phyloP scores from a whole-genome alignment of 2,329 filamentous ascomycete genomes.

The Diaporthe ilicicola region DNA sequence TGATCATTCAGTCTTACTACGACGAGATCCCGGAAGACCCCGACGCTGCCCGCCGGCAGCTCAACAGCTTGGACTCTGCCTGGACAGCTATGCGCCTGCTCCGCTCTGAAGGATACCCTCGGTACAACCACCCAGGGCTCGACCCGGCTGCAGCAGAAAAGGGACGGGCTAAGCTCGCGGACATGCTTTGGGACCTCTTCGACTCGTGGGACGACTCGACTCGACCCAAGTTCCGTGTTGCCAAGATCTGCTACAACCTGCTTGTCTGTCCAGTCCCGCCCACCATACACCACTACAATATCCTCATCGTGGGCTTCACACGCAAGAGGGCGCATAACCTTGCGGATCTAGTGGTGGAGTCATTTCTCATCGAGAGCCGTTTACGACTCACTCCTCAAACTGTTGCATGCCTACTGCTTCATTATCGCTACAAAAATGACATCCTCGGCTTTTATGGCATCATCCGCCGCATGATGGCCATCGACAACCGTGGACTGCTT shows the following conservation, averaged over 20 bases:
- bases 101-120: slow-evolving; percentile 45
- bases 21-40: slow-evolving; percentile 36
- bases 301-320: slow-evolving; percentile 72
- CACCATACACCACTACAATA: slow-evolving; percentile 75
- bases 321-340: slow-evolving; percentile 57
- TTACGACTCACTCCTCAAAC: slow-evolving; percentile 59
- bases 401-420: slow-evolving; percentile 57
- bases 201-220: slow-evolving; percentile 37
- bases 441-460: slow-evolving; percentile 53
- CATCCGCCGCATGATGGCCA: slow-evolving; percentile 55
- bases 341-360: slow-evolving; percentile 61
- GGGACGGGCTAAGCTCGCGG: slow-evolving; percentile 38
- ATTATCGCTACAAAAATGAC: slow-evolving; percentile 55
- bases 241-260: slow-evolving; percentile 72
- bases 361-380: slow-evolving; percentile 54
- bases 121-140: slow-evolving; percentile 39
- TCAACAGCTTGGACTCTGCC: slow-evolving; percentile 43
- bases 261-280: slow-evolving; percentile 69
- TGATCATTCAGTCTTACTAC: slow-evolving; percentile 42
- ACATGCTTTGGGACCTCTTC: slow-evolving; percentile 39
- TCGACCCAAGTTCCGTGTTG: slow-evolving; percentile 42
- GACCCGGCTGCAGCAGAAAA: slow-evolving; percentile 33
- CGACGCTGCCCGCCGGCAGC: slow-evolving; percentile 31
- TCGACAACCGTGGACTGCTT: slow-evolving; percentile 51
- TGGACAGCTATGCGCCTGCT: slow-evolving; percentile 44